A percentile compares a stretch with the other conserved stretches of the same genome.
Conservation (phyloP, 139 green algal species). For the Dunaliella sp. region DNA sequence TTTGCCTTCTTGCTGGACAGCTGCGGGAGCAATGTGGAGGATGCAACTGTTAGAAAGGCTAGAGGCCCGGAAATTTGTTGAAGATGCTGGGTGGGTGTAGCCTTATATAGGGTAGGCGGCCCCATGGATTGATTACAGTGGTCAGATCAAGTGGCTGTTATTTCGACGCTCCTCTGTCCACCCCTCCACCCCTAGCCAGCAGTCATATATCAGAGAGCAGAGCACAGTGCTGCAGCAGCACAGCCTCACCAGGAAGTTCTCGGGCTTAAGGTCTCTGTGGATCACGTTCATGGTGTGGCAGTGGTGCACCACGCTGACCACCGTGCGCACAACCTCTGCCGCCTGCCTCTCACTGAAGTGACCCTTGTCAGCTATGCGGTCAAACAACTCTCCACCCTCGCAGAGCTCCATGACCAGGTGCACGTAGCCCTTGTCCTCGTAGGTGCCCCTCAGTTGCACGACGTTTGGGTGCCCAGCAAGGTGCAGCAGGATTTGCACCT, state of each 20-base stretch:
- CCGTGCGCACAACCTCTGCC: slow-evolving; percentile 70
- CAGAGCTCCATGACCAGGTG: slow-evolving; percentile 85
- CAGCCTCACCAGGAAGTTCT: slow-evolving; percentile 77
- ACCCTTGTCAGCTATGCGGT: slow-evolving; percentile 73
- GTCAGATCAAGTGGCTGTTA: too few species aligned
- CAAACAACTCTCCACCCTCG: slow-evolving; percentile 94
- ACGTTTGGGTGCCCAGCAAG: slow-evolving; percentile 77
- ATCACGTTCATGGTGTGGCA: slow-evolving; percentile 96
- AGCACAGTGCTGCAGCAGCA: too few species aligned
- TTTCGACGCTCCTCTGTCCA: too few species aligned
- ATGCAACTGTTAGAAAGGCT: too few species aligned
- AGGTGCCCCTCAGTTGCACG: slow-evolving; percentile 55
- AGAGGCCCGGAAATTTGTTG: too few species aligned
- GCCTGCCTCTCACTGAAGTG: slow-evolving; percentile 64
- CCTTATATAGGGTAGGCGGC: too few species aligned
- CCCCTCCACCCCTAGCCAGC: too few species aligned
- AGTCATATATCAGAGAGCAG: too few species aligned
- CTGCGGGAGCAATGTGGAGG: too few species aligned
- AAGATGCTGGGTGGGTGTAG: too few species aligned
- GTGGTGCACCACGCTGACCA: slow-evolving; percentile 87
- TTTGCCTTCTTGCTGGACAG: slow-evolving; percentile 34
- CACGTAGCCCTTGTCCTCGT: slow-evolving; percentile 76
- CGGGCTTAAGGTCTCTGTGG: slow-evolving; percentile 84
- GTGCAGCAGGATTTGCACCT: slow-evolving; percentile 69
- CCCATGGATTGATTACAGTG: too few species aligned